Conservation (phyloP, 495 filamentous ascomycete genomes). For the Xylaria sp. region DNA sequence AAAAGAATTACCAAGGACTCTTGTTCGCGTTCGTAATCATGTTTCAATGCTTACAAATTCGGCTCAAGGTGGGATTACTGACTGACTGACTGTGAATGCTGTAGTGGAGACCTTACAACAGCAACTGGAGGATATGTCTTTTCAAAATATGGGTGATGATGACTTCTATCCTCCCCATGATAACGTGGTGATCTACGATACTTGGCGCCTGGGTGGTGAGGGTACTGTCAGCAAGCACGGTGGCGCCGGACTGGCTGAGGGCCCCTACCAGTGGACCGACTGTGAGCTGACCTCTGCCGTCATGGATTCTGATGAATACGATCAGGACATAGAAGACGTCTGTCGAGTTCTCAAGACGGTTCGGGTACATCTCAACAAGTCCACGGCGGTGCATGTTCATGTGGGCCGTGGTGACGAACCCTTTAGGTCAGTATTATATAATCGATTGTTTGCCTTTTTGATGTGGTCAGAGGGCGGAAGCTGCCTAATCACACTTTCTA, state of each 20-base stretch:
- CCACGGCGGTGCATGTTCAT: slow-evolving; percentile 33
- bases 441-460: not conserved
- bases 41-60: not conserved
- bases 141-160: slow-evolving; percentile 18
- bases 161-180: slow-evolving; percentile 13
- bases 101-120: not conserved
- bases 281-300: slow-evolving; percentile 32
- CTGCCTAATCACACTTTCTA: not conserved
- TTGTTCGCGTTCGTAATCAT: not conserved
- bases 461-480: not conserved
- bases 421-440: slow-evolving; percentile 17
- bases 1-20: no score
- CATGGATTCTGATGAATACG: slow-evolving; percentile 31
- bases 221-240: slow-evolving; percentile 4
- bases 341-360: slow-evolving; percentile 28
- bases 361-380: slow-evolving; percentile 32
- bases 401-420: slow-evolving; percentile 37
- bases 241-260: not conserved
- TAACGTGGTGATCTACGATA: slow-evolving; percentile 25
- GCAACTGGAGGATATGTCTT: not conserved
- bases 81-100: not conserved
- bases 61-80: not conserved
- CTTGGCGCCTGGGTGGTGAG: slow-evolving; percentile 32
- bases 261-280: slow-evolving; percentile 25
- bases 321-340: slow-evolving; percentile 24